phyloP scores from a whole-genome alignment of 2,329 filamentous ascomycete genomes.

The Paecilomyces fulvus region DNA sequence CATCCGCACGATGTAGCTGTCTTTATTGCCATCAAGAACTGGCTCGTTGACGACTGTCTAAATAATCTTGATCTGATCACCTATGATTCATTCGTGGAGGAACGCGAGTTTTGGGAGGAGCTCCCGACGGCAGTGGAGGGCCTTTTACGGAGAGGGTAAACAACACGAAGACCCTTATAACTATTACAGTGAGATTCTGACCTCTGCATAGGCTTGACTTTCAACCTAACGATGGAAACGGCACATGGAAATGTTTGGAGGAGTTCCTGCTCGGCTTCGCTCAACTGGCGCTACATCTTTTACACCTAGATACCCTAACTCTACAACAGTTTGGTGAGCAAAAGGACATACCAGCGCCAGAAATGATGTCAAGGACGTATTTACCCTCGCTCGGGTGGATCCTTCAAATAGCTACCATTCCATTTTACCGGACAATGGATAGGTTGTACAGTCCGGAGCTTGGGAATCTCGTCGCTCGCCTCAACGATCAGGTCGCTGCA shows the following conservation, averaged over 20 bases:
- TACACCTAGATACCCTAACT: slow-evolving; percentile 30
- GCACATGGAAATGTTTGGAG: slow-evolving; percentile 26
- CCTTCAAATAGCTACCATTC: slow-evolving; percentile 24
- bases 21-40: slow-evolving; percentile 31
- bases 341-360: slow-evolving; percentile 16
- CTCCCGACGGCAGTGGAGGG: slow-evolving; percentile 32
- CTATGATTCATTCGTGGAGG: slow-evolving; percentile 26
- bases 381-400: slow-evolving; percentile 27
- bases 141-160: slow-evolving; percentile 32
- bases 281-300: slow-evolving; percentile 32
- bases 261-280: slow-evolving; percentile 34
- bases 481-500: slow-evolving; percentile 20
- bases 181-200: slow-evolving; percentile 5
- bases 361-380: slow-evolving; percentile 26
- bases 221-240: slow-evolving; percentile 21
- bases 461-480: slow-evolving; percentile 17
- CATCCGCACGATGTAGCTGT: slow-evolving; percentile 20
- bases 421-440: slow-evolving; percentile 29
- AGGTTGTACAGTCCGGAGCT: slow-evolving; percentile 20
- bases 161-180: slow-evolving; percentile 4
- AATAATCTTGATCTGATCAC: slow-evolving; percentile 25
- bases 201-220: slow-evolving; percentile 19
- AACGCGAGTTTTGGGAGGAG: slow-evolving; percentile 39
- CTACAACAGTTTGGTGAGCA: slow-evolving; percentile 22
- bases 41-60: slow-evolving; percentile 31